phyloP scores from a whole-genome alignment of 129 eudicot genomes.

The Oenanthe sinensis region DNA sequence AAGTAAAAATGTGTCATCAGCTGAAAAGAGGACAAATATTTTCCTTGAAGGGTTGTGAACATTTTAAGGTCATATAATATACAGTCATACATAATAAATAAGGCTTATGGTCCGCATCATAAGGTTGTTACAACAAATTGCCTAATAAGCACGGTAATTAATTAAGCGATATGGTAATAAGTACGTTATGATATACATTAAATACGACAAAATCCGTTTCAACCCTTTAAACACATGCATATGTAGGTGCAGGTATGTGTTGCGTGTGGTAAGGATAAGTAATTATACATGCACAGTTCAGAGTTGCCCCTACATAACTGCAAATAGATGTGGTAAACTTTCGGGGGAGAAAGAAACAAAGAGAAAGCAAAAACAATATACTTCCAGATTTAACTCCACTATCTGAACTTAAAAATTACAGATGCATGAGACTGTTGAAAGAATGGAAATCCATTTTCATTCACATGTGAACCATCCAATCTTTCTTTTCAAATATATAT shows the following conservation, averaged over 20 bases:
- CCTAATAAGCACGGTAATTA: no score
- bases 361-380: neutral
- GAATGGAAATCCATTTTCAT: constrained; percentile 5
- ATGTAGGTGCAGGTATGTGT: neutral
- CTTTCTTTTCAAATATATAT: constrained; percentile 1
- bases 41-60: neutral
- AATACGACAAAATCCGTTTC: no score
- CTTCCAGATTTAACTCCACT: neutral
- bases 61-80: neutral
- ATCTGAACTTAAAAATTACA: neutral
- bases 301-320: neutral
- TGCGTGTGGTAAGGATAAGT: constrained; percentile 2
- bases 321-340: constrained; percentile 3
- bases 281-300: constrained; percentile 5
- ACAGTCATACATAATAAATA: no score
- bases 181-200: no score
- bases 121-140: no score
- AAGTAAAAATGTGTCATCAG: neutral
- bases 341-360: neutral
- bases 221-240: no score
- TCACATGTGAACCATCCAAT: constrained; percentile 16
- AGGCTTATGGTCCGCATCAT: no score
- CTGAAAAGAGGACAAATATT: neutral
- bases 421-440: neutral
- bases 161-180: no score